Conservation (phyloP, 768 basidiomycete species). For the Suillus spraguei region DNA sequence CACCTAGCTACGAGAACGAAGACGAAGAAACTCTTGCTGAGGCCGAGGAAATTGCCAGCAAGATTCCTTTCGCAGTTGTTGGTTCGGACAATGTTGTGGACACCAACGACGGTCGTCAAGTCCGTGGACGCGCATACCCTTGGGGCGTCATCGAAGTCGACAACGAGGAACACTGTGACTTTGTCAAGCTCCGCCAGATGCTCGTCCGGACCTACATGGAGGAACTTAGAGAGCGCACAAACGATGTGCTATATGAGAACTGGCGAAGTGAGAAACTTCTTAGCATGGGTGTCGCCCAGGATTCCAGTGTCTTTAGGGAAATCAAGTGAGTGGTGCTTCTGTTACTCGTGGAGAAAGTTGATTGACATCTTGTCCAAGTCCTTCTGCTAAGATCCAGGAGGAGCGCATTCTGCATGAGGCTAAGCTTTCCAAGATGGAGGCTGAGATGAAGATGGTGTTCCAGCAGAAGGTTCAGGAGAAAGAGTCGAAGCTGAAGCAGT, state of each 20-base stretch:
- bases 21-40: slow-evolving; percentile 98
- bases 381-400: slow-evolving; percentile 94
- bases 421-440: slow-evolving; percentile 98
- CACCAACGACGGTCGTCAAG: slow-evolving; percentile 86
- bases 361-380: slow-evolving; percentile 51
- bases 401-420: slow-evolving; percentile 96
- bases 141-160: slow-evolving; percentile 99
- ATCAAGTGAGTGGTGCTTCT: slow-evolving; percentile 75
- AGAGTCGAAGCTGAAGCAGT: slow-evolving; percentile 98
- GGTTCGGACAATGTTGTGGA: slow-evolving; percentile 86
- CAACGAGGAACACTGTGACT: slow-evolving; percentile 99
- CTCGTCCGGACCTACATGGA: slow-evolving; percentile 99
- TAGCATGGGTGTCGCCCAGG: slow-evolving; percentile 98
- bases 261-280: slow-evolving; percentile 96
- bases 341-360: slow-evolving; percentile 6
- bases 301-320: slow-evolving; percentile 98
- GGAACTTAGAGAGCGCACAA: slow-evolving; percentile 96
- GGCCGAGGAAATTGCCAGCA: slow-evolving; percentile 96
- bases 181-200: slow-evolving; percentile 99
- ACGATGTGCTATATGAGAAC: slow-evolving; percentile 95
- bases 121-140: slow-evolving; percentile 94
- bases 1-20: slow-evolving; percentile 96
- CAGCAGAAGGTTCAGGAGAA: slow-evolving; percentile 99
- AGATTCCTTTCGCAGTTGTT: slow-evolving; percentile 98
- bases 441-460: slow-evolving; percentile 99